A percentile compares a stretch with the other conserved stretches of the same genome.
Conservation (phyloP, 352 stramenopile genomes). For the Thraustochytrium striatum region DNA sequence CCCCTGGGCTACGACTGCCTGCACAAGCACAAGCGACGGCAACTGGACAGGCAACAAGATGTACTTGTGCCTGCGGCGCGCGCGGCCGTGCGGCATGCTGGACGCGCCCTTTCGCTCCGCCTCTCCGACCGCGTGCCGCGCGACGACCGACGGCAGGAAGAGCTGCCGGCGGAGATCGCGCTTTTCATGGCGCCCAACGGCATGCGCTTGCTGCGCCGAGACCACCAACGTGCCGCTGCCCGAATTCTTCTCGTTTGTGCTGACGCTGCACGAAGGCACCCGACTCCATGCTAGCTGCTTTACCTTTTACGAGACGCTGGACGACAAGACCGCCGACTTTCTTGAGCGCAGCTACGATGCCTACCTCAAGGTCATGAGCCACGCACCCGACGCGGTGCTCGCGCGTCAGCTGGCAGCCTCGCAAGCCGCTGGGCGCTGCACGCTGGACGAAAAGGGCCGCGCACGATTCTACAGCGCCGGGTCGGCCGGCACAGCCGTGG, state of each 20-base stretch:
- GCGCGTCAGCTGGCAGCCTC: constrained; percentile 12
- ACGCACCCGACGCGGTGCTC: constrained; percentile 4
- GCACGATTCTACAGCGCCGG: not conserved
- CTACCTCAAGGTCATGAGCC: constrained; percentile 23
- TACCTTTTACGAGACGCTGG: constrained; percentile 28
- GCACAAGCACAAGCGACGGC: constrained; percentile 36
- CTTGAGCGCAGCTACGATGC: constrained; percentile 39
- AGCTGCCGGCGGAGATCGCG: constrained; percentile 18
- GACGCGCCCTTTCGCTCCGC: not conserved
- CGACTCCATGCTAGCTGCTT: constrained; percentile 31
- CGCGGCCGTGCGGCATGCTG: constrained; percentile 8
- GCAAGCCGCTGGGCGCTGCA: not conserved
- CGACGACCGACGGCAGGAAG: not conserved
- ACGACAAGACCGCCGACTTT: constrained; percentile 7
- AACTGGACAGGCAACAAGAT: constrained; percentile 47
- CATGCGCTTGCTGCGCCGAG: not conserved
- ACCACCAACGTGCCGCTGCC: constrained; percentile 29
- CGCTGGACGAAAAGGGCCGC: not conserved
- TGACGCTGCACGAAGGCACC: constrained; percentile 19
- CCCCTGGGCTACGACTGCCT: constrained; percentile 10
- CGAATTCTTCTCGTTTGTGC: constrained; percentile 34
- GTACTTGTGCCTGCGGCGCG: constrained; percentile 27
- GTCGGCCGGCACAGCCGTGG: not conserved
- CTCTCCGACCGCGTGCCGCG: constrained; percentile 34
- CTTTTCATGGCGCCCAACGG: constrained; percentile 15